Evolutionary conservation across 495 filamentous ascomycete species (phyloP).

Genomic region (Penicillium tannophilum): DNA sequence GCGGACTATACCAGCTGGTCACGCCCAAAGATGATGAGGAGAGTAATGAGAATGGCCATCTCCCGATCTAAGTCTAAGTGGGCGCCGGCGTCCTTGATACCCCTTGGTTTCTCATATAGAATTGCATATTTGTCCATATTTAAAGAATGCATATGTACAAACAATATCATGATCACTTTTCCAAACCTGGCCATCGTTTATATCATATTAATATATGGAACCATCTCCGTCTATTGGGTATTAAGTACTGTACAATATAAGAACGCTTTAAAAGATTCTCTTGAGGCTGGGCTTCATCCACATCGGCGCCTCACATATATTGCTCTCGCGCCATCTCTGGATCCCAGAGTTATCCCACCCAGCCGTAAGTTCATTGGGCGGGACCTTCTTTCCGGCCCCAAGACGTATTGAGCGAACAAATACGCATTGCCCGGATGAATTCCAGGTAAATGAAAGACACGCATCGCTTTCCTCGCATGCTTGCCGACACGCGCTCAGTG

Average conservation of each 20-base stretch:
- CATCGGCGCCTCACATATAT: constrained; percentile 2
- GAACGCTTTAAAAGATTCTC: constrained; percentile 28
- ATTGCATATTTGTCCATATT: neutral
- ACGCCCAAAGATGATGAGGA: constrained; percentile 19
- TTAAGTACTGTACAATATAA: constrained; percentile 2
- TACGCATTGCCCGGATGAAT: constrained; percentile 25
- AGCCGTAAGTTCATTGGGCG: constrained; percentile 22
- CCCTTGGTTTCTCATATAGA: constrained; percentile 12
- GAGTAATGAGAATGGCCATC: constrained; percentile 8
- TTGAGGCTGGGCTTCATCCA: constrained; percentile 38
- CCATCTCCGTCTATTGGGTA: neutral
- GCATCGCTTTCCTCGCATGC: constrained; percentile 30
- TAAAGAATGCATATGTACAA: neutral
- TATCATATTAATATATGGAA: neutral
- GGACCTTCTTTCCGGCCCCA: constrained; percentile 16
- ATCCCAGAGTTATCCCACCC: constrained; percentile 40
- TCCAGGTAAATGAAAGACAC: constrained; percentile 36
- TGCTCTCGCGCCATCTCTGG: constrained; percentile 23
- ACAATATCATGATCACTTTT: neutral
- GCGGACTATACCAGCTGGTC: constrained; percentile 20
- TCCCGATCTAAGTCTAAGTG: constrained; percentile 20
- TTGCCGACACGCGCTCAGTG: constrained; percentile 26
- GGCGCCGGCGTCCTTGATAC: constrained; percentile 22
- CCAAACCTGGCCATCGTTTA: neutral
- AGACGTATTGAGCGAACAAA: constrained; percentile 32